Evolutionary conservation across 2,329 filamentous ascomycete genomes (phyloP).

Genomic region (Fusarium sp.): DNA sequence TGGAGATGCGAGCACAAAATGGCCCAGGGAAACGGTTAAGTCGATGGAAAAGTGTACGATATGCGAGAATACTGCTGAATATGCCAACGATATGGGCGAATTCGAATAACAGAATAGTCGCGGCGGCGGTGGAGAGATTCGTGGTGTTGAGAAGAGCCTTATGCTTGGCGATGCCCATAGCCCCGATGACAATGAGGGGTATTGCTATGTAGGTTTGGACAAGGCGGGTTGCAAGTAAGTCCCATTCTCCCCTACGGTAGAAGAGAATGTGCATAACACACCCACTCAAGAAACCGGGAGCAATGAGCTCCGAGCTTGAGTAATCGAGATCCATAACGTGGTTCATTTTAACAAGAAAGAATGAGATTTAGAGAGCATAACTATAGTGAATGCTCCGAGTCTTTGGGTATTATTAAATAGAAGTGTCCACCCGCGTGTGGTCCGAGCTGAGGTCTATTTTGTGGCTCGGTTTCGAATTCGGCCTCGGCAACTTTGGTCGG

Average conservation of each 20-base stretch:
- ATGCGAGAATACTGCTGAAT: conserved; percentile 21
- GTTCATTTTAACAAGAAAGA: neutral
- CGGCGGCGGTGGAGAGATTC: neutral
- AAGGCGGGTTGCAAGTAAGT: conserved; percentile 33
- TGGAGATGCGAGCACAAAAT: conserved; percentile 48
- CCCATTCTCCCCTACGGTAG: conserved; percentile 51
- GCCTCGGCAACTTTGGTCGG: conserved; percentile 7
- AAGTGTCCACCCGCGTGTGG: neutral
- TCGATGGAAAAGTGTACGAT: conserved; percentile 43
- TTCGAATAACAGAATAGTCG: neutral
- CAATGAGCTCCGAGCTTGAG: neutral
- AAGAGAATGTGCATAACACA: conserved; percentile 34
- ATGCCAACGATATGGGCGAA: conserved; percentile 4
- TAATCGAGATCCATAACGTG: neutral
- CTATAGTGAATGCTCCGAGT: neutral
- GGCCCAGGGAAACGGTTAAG: conserved; percentile 51
- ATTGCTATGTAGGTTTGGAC: conserved; percentile 10
- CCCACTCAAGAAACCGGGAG: conserved; percentile 8
- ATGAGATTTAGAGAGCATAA: neutral
- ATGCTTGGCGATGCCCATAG: neutral
- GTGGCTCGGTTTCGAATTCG: conserved; percentile 1
- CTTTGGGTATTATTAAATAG: neutral
- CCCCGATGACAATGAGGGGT: neutral
- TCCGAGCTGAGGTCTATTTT: neutral
- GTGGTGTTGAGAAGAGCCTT: neutral